Conservation (phyloP, 1,284 basidiomycete species). For the Volvariella volvacea region DNA sequence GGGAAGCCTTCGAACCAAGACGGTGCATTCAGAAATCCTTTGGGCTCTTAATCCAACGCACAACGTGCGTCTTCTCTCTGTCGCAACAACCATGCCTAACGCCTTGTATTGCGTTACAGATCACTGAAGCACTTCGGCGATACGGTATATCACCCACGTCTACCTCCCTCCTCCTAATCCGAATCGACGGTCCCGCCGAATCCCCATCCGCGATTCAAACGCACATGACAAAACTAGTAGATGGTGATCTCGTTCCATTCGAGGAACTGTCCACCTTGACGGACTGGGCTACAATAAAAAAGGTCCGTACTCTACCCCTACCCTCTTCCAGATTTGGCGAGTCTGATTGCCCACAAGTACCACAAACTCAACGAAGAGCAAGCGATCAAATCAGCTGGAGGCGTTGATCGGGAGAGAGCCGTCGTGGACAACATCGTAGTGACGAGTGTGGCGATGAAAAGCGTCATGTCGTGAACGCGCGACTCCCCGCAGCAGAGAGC, state of each 20-base stretch:
- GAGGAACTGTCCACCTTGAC: slow-evolving; percentile 43
- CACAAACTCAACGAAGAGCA: slow-evolving; percentile 66
- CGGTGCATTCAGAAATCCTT: slow-evolving; percentile 82
- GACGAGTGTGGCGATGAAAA: slow-evolving; percentile 79
- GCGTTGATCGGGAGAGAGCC: slow-evolving; percentile 30
- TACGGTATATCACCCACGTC: slow-evolving; percentile 75
- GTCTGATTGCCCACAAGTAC: slow-evolving; percentile 36
- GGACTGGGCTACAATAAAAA: slow-evolving; percentile 68
- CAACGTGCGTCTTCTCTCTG: slow-evolving; percentile 45
- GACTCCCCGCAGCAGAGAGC: neutral
- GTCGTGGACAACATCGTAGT: slow-evolving; percentile 62
- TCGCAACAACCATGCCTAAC: neutral
- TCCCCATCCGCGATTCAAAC: slow-evolving; percentile 28
- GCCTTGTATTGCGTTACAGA: slow-evolving; percentile 37
- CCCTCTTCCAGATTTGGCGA: neutral
- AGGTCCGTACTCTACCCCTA: slow-evolving; percentile 38
- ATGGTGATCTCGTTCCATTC: slow-evolving; percentile 47
- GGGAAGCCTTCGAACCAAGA: slow-evolving; percentile 60
- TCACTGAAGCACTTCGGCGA: slow-evolving; percentile 78
- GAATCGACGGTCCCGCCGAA: slow-evolving; percentile 42
- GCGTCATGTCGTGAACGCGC: slow-evolving; percentile 42
- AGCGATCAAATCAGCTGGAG: slow-evolving; percentile 32
- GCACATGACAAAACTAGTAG: slow-evolving; percentile 49
- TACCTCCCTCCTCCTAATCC: slow-evolving; percentile 68
- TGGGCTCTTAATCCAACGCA: slow-evolving; percentile 80